Base-by-base conservation (phyloP, 345 rosid genomes). In the Salix viminalis region DNA sequence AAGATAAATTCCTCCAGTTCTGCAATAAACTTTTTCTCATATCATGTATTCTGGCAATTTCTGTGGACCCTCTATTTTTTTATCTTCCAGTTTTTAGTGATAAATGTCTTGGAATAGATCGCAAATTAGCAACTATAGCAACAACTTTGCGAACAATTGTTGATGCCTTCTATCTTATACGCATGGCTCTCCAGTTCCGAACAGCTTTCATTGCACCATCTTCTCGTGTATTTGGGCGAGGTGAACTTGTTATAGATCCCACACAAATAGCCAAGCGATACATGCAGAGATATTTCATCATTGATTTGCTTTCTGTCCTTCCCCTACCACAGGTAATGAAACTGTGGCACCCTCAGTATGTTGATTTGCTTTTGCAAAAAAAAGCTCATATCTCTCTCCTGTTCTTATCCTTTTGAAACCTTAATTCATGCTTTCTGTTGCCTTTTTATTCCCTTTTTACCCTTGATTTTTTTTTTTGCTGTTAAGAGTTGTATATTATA, bases 151-250 rank as follows among this genome's bases (percentile, higher is more conserved):
- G 99, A 81, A 90, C 94, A 2, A n/a, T 86, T 24, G 56, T 91
- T 32, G 99, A 96, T 92, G 84, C 19, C 60, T 93, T 93, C 86
- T 96, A 96, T 85, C 97, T 96, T 79, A 78, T 92, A 28, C 99
- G 82, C 76, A 96, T 96, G 93, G 90, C 88, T 77, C 92, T 96
- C 36, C 97, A 86, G 87, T 96, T 96, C 83, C 94, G 98, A 75
- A 96, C 99, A 42, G 99, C 97, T 79, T 96, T 89, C 83, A 91
- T 96, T 23, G 98, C 98, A 2, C 99, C 98, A 39, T 93, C 98
- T 78, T 96, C 99, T 71, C 92, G 97, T 75, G 97, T 93, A 72
- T 96, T 96, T 69, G 99, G 99, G 54, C 87, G 99, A 5, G 99
- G 99, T 16, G 99, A 93, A 86, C 97, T 93, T 81, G 99, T 96